Evolutionary conservation across 2,329 filamentous ascomycete genomes (phyloP), one percentile per base, ranked within the genome.

Genomic region (Mariannaea sp.): DNA sequence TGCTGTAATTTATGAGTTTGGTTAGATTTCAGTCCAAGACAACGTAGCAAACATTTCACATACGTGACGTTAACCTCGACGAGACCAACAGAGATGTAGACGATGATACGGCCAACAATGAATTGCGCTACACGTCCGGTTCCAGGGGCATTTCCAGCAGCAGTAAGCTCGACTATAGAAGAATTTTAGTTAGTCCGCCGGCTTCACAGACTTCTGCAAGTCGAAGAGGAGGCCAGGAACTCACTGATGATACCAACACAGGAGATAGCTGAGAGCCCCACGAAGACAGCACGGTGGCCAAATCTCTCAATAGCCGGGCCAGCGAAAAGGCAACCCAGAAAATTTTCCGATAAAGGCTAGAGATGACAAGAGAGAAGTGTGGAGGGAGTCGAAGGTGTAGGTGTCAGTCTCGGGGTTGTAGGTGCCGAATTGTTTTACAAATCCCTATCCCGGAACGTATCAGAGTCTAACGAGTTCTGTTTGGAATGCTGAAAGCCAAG

Each of bases 61-160:
- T 40, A 40, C 50, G 50, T 53, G 6, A 53, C 50, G 24, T 53
- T 43, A 1, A 53, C 50, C 19, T 53, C 50, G 14, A 53, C 50
- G 3, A 53, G 35, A 22, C 50, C 50, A 22, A 53, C 43, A 14
- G 50, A 53, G 27, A 53, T 48, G 24, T 53, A 53, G 1, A 53
- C 43, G 19, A 53, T 42, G 5, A 53, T 46, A 19, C 50, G 50
- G 7, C 50, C 50, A 13, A 53, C 24, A 20, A 53, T 22, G 36
- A 53, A 53, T 39, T 53, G 50, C 5, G 35, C 45, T 14, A 53
- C 41, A 9, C 50, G 50, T 1, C 50, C 50, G 7, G 43, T 33
- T 4, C 50, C 50, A 5, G 36, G 27, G 1, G 24, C 29, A n/a
- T n/a, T 36, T 5, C 27, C 50, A 12, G 16, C 20, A 5, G 38